Evolutionary conservation across 495 filamentous ascomycete species (phyloP).

Genomic region (Penicillium turbatum): DNA sequence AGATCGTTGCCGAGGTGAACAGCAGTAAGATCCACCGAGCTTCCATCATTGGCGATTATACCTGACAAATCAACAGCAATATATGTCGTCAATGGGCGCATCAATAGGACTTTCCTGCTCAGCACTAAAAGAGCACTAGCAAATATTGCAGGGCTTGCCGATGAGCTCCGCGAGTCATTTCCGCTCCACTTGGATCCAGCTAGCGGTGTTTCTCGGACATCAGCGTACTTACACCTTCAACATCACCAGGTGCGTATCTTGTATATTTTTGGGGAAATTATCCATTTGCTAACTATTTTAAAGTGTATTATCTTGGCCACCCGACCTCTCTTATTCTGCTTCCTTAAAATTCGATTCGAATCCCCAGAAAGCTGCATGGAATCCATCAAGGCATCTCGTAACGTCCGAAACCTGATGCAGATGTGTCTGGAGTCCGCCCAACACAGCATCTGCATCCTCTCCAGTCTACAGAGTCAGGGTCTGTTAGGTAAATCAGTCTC

Average conservation of each 20-base stretch:
- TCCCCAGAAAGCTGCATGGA: constrained; percentile 21
- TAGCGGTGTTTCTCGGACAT: constrained; percentile 37
- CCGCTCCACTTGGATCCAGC: constrained; percentile 31
- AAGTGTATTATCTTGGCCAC: constrained; percentile 43
- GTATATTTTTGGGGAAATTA: neutral
- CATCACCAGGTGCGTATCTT: constrained; percentile 37
- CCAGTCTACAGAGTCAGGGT: constrained; percentile 34
- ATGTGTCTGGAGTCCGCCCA: constrained; percentile 42
- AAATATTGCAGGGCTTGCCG: constrained; percentile 35
- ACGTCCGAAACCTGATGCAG: constrained; percentile 34
- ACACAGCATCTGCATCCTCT: constrained; percentile 38
- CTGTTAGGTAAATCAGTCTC: constrained; percentile 31
- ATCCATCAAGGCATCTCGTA: constrained; percentile 28
- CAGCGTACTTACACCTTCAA: constrained; percentile 42
- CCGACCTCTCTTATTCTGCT: constrained; percentile 37
- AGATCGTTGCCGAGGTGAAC: constrained; percentile 39
- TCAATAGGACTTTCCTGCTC: constrained; percentile 37
- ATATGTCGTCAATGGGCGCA: constrained; percentile 41
- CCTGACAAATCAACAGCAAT: constrained; percentile 28
- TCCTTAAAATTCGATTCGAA: constrained; percentile 36
- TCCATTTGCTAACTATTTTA: neutral
- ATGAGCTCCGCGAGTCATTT: constrained; percentile 34
- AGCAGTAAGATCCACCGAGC: constrained; percentile 25
- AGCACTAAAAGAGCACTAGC: constrained; percentile 39
- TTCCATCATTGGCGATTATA: neutral